A percentile compares a stretch with the other conserved stretches of the same genome.
Conservation (phyloP, 2,329 filamentous ascomycete species). For the Colletotrichum musicola region DNA sequence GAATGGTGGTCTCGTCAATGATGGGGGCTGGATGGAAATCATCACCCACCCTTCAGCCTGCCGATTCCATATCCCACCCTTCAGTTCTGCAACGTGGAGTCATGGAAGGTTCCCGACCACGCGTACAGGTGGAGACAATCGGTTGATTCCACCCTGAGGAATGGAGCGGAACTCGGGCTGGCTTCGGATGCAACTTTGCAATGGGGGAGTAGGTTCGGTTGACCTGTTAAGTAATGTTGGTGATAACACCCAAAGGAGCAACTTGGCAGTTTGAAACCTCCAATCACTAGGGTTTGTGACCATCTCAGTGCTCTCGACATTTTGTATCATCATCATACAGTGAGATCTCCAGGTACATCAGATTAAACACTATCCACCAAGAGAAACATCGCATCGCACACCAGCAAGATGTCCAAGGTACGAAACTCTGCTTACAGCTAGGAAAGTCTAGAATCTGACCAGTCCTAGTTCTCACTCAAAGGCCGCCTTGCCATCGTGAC, state of each 20-base stretch:
- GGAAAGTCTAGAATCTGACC: not conserved
- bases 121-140: no score
- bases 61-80: not conserved
- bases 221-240: not conserved
- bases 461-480: slow-evolving; percentile 59
- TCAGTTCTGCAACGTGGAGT: not conserved
- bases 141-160: no score
- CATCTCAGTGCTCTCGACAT: no score
- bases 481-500: slow-evolving; percentile 61
- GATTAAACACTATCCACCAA: not conserved
- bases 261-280: no score
- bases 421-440: not conserved
- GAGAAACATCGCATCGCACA: not conserved
- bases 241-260: not conserved
- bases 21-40: not conserved
- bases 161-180: no score
- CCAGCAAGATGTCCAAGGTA: not conserved
- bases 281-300: no score
- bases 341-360: not conserved
- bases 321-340: not conserved
- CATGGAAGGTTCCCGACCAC: not conserved
- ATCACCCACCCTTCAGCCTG: not conserved
- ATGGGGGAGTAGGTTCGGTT: no score
- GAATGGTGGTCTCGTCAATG: not conserved
- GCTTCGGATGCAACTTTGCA: no score